These are phyloP conservation scores for Pouteria glomerata DNA, from an alignment of 148 eudicot genomes.

Conservation along the genomic window DNA sequence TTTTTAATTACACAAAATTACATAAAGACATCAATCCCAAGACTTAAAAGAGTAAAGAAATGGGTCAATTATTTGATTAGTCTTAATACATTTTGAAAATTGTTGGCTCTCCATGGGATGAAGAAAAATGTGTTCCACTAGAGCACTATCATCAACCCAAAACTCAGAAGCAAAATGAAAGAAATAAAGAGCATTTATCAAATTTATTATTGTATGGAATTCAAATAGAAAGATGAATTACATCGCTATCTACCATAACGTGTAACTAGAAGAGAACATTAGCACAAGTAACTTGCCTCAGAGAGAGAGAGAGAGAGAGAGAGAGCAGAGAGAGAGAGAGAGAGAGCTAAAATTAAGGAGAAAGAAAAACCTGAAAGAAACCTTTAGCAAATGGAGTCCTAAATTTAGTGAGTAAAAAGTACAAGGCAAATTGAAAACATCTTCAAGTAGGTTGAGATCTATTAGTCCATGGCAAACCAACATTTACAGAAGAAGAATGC, in stretches of 20 bases:
- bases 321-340: background rate
- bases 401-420: background rate
- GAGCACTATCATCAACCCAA: background rate
- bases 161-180: background rate
- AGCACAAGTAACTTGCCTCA: background rate
- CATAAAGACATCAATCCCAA: background rate
- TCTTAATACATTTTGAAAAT: no score
- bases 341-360: background rate
- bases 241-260: background rate
- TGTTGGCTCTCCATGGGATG: no score
- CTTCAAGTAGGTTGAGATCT: constrained; percentile 18
- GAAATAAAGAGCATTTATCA: background rate
- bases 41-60: background rate
- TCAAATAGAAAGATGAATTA: background rate
- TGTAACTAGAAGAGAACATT: background rate
- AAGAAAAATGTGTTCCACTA: no score
- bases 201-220: background rate
- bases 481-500: constrained; percentile 35
- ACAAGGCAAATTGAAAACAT: constrained; percentile 9
- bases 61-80: background rate
- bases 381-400: background rate
- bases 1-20: background rate
- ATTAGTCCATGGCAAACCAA: constrained; percentile 48
- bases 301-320: background rate
- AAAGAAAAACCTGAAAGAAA: constrained; percentile 12